Evolutionary conservation across 441 rosid species (phyloP), one percentile per base, ranked within the genome.

Genomic region (Euphorbia celastroides): DNA sequence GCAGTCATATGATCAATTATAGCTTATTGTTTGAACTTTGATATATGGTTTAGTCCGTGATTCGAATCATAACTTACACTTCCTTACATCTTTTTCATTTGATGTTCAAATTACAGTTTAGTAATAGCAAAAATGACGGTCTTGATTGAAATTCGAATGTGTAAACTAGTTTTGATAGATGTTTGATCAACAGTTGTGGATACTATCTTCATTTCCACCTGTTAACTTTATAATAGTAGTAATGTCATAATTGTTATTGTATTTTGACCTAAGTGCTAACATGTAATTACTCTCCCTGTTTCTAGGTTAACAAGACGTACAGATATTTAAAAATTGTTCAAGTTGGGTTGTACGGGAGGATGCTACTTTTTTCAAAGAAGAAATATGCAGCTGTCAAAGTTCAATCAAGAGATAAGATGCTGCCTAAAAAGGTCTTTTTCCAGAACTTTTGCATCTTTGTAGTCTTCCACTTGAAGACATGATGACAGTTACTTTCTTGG

Each of bases 351-450:
- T 94, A 92, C 82, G 88, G 88, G 83, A 92, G 97, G 79, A 94
- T 94, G 99, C 80, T 94, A 71, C 93, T 94, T 78, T 97, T 92
- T 62, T 84, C 86, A 82, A 94, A 94, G 84, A 94, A 94, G 82
- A 94, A 94, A 76, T 94, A 94, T 84, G 99, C 99, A 67, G 99
- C 98, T 65, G 87, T 94, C 75, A 94, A 87, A 79, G 74, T 94
- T 76, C 88, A 83, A 74, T 80, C 85, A 74, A 88, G 80, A 78
- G 90, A 94, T 72, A 96, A 97, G 57, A 83, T 52, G 64, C n/a
- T n/a, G n/a, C 76, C 80, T 57, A 83, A 83, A 50, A 93, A 89
- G 97, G 98, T 94, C 80, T 52, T 60, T 19, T 30, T 36, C 59
- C 63, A 50, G 41, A 50, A 63, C 54, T 31, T 71, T 56, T n/a